phyloP scores from a whole-genome alignment of 2,329 filamentous ascomycete species.

The Chrysoporthe cubensis region DNA sequence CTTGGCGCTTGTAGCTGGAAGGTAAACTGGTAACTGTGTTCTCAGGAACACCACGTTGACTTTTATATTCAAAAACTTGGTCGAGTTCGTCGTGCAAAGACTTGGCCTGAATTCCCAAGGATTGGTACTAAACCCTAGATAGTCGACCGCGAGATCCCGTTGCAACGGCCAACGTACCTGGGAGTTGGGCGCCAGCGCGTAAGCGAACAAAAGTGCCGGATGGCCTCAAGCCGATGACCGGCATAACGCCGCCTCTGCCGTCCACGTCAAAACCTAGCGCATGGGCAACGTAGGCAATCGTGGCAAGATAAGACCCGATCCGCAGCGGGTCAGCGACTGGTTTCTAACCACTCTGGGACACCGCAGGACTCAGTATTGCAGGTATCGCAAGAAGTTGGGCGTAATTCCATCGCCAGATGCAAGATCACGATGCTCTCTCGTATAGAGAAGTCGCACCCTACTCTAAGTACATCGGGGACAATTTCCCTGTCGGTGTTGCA shows the following conservation, averaged over 20 bases:
- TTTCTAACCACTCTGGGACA: no score
- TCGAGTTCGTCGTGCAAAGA: background rate
- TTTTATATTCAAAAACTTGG: background rate
- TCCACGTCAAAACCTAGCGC: background rate
- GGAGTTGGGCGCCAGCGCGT: background rate
- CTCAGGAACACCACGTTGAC: background rate
- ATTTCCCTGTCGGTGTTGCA: no score
- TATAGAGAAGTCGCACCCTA: no score
- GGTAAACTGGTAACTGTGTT: background rate
- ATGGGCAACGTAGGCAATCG: background rate
- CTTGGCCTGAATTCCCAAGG: background rate
- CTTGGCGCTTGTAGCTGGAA: background rate
- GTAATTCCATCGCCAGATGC: no score
- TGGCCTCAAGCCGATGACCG: background rate
- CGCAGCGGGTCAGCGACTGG: background rate
- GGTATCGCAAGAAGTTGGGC: no score
- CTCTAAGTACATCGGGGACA: no score
- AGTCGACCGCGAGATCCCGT: background rate
- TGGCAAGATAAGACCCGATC: constrained; percentile 2
- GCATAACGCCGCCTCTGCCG: background rate
- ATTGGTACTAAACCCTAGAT: background rate
- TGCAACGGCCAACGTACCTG: no score
- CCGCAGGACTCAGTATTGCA: no score
- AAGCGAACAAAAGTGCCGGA: background rate
- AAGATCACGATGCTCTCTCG: no score